Evolutionary conservation across 2,329 filamentous ascomycete genomes (phyloP).

Genomic region (Ascochyta clinopodiicola): DNA sequence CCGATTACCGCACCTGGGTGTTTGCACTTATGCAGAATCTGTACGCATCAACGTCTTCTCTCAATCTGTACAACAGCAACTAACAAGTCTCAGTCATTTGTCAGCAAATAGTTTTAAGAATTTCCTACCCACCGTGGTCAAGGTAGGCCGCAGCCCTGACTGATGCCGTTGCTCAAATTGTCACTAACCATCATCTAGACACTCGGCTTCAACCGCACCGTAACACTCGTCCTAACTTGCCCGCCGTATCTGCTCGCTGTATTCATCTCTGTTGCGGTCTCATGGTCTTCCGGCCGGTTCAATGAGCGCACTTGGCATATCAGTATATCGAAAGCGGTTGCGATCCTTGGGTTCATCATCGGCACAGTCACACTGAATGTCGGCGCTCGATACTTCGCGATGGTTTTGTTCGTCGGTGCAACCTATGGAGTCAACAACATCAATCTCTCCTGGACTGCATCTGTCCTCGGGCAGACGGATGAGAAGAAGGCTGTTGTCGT

Average conservation of each 20-base stretch:
- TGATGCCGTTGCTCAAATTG: too few relatives aligned
- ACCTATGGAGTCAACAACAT: constrained; percentile 42
- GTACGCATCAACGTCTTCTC: background rate
- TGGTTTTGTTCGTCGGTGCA: constrained; percentile 41
- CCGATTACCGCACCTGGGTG: constrained; percentile 26
- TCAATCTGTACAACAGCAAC: background rate
- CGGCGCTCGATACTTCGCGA: constrained; percentile 40
- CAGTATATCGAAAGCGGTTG: constrained; percentile 31
- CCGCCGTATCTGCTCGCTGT: constrained; percentile 43
- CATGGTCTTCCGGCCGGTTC: constrained; percentile 33
- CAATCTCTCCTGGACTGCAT: constrained; percentile 50
- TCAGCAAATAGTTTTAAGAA: constrained; percentile 15
- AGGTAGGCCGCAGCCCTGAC: background rate
- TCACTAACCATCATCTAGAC: constrained; percentile 1
- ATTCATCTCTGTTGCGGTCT: constrained; percentile 30
- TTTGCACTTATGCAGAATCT: constrained; percentile 28
- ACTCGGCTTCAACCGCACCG: constrained; percentile 40
- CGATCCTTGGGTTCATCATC: constrained; percentile 41
- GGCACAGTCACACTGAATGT: constrained; percentile 33
- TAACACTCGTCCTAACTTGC: constrained; percentile 36
- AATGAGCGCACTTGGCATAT: constrained; percentile 45
- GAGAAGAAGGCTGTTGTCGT: constrained; percentile 52
- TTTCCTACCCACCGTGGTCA: constrained; percentile 13
- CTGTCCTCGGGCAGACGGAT: constrained; percentile 48
- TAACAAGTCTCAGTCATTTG: background rate